phyloP scores from a whole-genome alignment of 2,329 filamentous ascomycete species.

The Penicillium rolfsii region DNA sequence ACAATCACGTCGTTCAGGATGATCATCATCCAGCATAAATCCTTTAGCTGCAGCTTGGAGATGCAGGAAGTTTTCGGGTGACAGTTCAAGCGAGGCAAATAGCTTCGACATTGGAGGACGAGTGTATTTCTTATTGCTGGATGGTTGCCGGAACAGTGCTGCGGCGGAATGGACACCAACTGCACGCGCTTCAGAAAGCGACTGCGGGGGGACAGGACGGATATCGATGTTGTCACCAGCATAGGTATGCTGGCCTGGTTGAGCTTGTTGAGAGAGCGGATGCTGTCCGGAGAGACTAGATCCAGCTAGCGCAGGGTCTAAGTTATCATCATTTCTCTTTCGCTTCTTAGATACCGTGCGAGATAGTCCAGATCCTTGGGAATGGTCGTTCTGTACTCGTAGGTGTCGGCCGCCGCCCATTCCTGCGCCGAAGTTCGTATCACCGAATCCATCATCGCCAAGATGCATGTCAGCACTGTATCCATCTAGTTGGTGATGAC shows the following conservation, averaged over 20 bases:
- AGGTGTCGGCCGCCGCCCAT: conserved; percentile 34
- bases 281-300: conserved; percentile 33
- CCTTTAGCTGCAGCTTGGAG: conserved; percentile 59
- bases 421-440: conserved; percentile 37
- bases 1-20: conserved; percentile 60
- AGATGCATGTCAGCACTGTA: conserved; percentile 46
- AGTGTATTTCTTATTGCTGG: conserved; percentile 59
- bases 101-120: conserved; percentile 62
- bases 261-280: conserved; percentile 31
- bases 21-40: conserved; percentile 60
- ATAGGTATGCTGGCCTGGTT: conserved; percentile 33
- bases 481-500: conserved; percentile 45
- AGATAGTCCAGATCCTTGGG: conserved; percentile 36
- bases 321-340: conserved; percentile 45
- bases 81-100: conserved; percentile 59
- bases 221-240: conserved; percentile 41
- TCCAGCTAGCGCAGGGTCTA: conserved; percentile 42
- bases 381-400: conserved; percentile 34
- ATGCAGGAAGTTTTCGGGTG: conserved; percentile 60
- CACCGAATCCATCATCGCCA: conserved; percentile 45
- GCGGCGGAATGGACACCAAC: conserved; percentile 58
- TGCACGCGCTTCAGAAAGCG: conserved; percentile 50
- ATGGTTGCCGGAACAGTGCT: conserved; percentile 56
- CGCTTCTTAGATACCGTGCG: conserved; percentile 45
- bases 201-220: conserved; percentile 42